A percentile compares a stretch with the other conserved stretches of the same genome.
Conservation (phyloP, 805 yeast genomes). For the Metschnikowia cubensis region DNA sequence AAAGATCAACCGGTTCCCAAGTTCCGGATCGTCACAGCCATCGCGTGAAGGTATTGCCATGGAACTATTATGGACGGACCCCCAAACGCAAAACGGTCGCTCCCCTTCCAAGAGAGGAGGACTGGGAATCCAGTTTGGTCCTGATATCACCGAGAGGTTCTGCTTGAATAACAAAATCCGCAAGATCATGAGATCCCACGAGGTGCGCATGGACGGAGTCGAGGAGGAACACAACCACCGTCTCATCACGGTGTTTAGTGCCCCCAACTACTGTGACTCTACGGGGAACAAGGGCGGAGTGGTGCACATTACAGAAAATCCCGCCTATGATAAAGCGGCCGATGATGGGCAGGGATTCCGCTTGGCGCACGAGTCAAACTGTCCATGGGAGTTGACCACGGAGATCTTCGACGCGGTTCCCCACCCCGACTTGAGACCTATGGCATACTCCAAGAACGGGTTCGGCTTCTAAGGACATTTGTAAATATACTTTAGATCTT, state of each 20-base stretch:
- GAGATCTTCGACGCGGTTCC: constrained; percentile 74
- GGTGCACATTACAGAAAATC: constrained; percentile 58
- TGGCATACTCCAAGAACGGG: constrained; percentile 70
- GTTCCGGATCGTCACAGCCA: constrained; percentile 61
- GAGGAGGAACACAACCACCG: constrained; percentile 83
- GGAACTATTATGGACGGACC: constrained; percentile 98
- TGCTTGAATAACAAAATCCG: constrained; percentile 66
- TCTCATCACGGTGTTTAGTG: constrained; percentile 92
- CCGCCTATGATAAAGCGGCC: constrained; percentile 42
- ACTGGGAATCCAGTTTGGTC: constrained; percentile 94
- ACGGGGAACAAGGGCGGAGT: constrained; percentile 91
- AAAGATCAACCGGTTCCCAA: constrained; percentile 59
- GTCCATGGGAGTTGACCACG: constrained; percentile 47
- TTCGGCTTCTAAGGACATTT: constrained; percentile 31
- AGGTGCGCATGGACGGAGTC: constrained; percentile 89
- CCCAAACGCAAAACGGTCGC: constrained; percentile 74
- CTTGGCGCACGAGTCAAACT: constrained; percentile 32
- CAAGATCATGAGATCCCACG: constrained; percentile 90
- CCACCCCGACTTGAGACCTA: constrained; percentile 89
- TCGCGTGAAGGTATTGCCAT: constrained; percentile 89
- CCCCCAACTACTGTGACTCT: constrained; percentile 95
- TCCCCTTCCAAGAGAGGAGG: constrained; percentile 95
- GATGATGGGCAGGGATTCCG: constrained; percentile 43
- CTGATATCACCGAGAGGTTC: constrained; percentile 83
- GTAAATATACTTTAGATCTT: not conserved